Evolutionary conservation across 129 eudicot species (phyloP), one percentile per base, ranked within the genome.

Genomic region (Flaveria trinervia): DNA sequence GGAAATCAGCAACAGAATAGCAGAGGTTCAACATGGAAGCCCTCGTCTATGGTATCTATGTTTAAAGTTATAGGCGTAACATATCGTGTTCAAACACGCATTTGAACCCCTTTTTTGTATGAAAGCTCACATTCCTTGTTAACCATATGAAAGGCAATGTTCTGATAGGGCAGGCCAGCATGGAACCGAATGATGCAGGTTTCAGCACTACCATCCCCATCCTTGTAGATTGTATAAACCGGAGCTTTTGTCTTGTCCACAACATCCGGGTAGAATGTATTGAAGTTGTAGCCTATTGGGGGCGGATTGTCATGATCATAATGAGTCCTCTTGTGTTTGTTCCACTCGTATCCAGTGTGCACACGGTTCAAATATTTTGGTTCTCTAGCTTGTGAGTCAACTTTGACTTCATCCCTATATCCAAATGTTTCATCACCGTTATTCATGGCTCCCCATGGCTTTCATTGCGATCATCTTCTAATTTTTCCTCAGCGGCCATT

Each of bases 301-400:
- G 99, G 99, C 0, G 97, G 99, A 60, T 95, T 95, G 73, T 95
- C 99, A 50, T 95, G 97, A 80, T 95, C 99, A 70, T 95, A 95
- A 57, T 91, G 99, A 55, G 99, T 95, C 72, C 89, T 97, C 78
- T 91, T 95, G 83, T 95, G 89, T 41, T 95, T 95, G 73, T 95
- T 95, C 99, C 99, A 95, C 77, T 91, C 99, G 41, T 95, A 95
- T 43, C 97, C 99, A 55, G 99, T 91, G 82, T 95, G 99, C 66
- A 91, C 99, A 20, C 97, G 85, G 74, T 95, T 95, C 72, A 95
- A 91, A 72, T 95, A 95, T 80, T 95, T 95, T 0, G 97, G 99
- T 82, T 95, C 91, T 71, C 99, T 83, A 1, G 99, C 98, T 89
- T 89, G 98, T 2, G 99, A 89, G 73, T 95, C 99, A 16, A 95